These are phyloP conservation scores for Neurospora sp. DNA, from an alignment of 495 filamentous ascomycete genomes.

Conservation along the genomic window DNA sequence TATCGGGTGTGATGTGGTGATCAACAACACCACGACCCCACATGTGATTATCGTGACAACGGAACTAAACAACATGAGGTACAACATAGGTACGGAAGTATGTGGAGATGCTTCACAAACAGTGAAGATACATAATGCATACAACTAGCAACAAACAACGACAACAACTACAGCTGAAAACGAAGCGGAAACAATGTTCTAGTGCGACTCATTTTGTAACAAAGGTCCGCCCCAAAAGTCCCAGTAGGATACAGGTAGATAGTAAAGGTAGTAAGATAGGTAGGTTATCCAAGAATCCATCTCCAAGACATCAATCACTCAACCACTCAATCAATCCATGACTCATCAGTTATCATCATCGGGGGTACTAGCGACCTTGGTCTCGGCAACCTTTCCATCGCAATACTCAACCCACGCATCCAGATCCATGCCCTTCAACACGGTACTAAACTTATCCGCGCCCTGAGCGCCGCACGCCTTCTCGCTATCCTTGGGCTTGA, in stretches of 20 bases:
- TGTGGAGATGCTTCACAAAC: not conserved
- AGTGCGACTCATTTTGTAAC: not conserved
- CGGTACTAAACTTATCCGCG: constrained; percentile 43
- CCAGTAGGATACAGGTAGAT: not conserved
- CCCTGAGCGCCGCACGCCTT: constrained; percentile 5
- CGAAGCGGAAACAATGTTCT: not conserved
- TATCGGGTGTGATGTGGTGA: not conserved
- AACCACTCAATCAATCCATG: not conserved
- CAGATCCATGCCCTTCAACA: constrained; percentile 55
- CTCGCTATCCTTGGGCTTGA: constrained; percentile 15
- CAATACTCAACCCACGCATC: constrained; percentile 50
- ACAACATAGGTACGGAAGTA: not conserved
- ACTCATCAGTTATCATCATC: not conserved
- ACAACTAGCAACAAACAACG: not conserved
- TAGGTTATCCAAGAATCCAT: not conserved
- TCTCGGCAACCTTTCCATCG: constrained; percentile 6
- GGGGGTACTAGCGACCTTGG: constrained; percentile 1
- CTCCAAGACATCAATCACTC: not conserved
- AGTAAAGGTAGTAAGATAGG: not conserved
- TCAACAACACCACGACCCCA: not conserved
- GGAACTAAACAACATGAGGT: not conserved
- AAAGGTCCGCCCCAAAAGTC: not conserved
- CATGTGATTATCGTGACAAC: not conserved
- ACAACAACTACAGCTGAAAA: not conserved
- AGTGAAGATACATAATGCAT: not conserved